These are phyloP conservation scores for Citrullus mucosospermus DNA, from an alignment of 306 rosid genomes.

Conservation along the genomic window DNA sequence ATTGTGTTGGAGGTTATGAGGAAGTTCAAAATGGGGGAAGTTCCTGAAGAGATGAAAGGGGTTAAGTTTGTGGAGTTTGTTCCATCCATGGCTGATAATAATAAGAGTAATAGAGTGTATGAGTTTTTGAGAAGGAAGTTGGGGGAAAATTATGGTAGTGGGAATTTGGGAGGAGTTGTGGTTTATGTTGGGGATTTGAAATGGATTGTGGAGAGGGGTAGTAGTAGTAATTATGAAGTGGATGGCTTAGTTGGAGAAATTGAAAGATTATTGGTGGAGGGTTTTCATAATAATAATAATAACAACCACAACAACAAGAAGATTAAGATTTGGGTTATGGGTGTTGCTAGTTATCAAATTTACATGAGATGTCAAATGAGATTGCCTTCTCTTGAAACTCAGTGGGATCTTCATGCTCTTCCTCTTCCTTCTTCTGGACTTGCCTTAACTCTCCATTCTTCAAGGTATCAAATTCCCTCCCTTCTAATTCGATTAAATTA, in stretches of 20 bases:
- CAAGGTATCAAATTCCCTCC: background rate
- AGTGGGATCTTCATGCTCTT: conserved; percentile 8
- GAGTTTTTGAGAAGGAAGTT: background rate
- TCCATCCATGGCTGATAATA: background rate
- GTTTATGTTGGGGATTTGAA: conserved; percentile 8
- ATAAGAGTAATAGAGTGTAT: background rate
- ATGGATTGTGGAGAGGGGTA: background rate
- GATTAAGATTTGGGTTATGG: conserved; percentile 6
- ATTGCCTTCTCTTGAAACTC: conserved; percentile 6
- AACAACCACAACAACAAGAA: too few relatives aligned
- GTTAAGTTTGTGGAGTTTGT: background rate
- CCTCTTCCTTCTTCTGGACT: conserved; percentile 2
- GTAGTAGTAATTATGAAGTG: background rate
- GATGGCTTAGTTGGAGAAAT: background rate
- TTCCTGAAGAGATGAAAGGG: background rate
- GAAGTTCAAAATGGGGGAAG: conserved; percentile 3
- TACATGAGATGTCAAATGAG: conserved; percentile 13
- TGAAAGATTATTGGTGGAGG: background rate
- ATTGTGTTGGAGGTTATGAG: background rate
- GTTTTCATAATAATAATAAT: background rate
- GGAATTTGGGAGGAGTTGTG: background rate
- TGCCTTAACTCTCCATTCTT: background rate
- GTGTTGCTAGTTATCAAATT: background rate
- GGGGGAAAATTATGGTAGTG: background rate
- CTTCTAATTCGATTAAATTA: background rate